phyloP scores from a whole-genome alignment of 2,329 filamentous ascomycete genomes.

The Aspergillus sp. region DNA sequence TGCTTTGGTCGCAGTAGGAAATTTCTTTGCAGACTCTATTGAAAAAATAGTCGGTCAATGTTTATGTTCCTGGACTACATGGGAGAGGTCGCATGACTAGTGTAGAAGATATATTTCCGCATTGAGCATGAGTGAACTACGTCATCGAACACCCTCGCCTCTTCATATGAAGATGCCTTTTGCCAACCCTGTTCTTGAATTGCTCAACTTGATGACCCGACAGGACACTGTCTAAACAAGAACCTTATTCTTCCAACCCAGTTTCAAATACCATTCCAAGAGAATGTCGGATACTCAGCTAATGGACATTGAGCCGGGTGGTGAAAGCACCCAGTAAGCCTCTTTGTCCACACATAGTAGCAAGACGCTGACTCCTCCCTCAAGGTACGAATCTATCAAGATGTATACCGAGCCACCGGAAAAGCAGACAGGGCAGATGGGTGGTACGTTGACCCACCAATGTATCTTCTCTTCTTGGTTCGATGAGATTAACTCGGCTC shows the following conservation, averaged over 20 bases:
- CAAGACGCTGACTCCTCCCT: too few species aligned
- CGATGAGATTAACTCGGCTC: not conserved
- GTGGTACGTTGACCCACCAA: constrained; percentile 39
- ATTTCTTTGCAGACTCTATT: too few species aligned
- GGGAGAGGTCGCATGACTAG: too few species aligned
- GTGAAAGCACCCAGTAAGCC: constrained; percentile 57
- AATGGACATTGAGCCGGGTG: constrained; percentile 60
- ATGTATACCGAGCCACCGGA: constrained; percentile 49
- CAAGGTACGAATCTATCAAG: constrained; percentile 57
- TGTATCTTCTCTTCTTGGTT: not conserved
- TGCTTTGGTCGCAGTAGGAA: not conserved
- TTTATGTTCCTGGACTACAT: too few species aligned
- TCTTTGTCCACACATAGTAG: not conserved
- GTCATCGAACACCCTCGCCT: not conserved
- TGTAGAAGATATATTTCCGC: not conserved
- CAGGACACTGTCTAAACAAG: not conserved
- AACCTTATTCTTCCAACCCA: too few species aligned
- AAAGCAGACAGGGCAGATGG: constrained; percentile 59
- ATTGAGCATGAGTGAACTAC: not conserved
- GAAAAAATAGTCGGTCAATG: too few species aligned
- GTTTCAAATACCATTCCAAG: not conserved
- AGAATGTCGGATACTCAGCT: constrained; percentile 52
- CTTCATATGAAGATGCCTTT: not conserved
- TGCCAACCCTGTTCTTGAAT: not conserved
- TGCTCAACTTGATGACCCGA: not conserved